A percentile compares a stretch with the other conserved stretches of the same genome.
These are phyloP conservation scores for Davidsoniella eucalypti DNA, from an alignment of 2,329 filamentous ascomycete genomes.

Conservation along the genomic window DNA sequence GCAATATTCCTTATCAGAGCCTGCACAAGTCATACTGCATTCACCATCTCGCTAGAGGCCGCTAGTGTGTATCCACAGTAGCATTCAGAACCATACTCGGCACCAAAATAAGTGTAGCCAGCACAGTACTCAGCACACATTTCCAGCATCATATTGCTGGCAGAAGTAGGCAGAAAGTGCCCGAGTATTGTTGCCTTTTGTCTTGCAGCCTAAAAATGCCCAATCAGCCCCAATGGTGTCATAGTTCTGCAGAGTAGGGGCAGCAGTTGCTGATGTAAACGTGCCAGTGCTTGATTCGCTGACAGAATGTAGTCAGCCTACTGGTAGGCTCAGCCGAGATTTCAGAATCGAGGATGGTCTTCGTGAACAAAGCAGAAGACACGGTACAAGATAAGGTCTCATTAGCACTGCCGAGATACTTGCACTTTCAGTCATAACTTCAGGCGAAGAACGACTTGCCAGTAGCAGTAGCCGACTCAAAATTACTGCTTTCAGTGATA, in stretches of 20 bases:
- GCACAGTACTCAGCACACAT: constrained; percentile 21
- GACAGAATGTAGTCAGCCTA: not conserved
- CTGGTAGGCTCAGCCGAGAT: not conserved
- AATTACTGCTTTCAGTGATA: too few species aligned
- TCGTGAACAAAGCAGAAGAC: not conserved
- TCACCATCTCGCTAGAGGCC: constrained; percentile 18
- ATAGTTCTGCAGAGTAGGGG: constrained; percentile 19
- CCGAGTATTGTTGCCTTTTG: constrained; percentile 21
- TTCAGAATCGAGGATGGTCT: not conserved
- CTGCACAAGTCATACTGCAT: constrained; percentile 26
- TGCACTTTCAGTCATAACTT: too few species aligned
- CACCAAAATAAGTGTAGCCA: constrained; percentile 25
- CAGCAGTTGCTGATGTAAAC: constrained; percentile 14
- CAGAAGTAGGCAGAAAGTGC: constrained; percentile 20
- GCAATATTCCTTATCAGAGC: constrained; percentile 23
- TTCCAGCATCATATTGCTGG: constrained; percentile 21
- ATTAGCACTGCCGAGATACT: not conserved
- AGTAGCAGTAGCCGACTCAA: too few species aligned
- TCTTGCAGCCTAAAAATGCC: constrained; percentile 26
- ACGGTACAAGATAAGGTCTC: not conserved
- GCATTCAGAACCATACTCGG: constrained; percentile 24
- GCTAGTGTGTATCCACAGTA: constrained; percentile 23
- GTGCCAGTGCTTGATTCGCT: not conserved
- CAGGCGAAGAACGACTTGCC: too few species aligned
- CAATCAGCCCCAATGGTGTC: constrained; percentile 21